Evolutionary conservation across 106 monocot species (phyloP).

Genomic region (Dactylorhiza incarnata): DNA sequence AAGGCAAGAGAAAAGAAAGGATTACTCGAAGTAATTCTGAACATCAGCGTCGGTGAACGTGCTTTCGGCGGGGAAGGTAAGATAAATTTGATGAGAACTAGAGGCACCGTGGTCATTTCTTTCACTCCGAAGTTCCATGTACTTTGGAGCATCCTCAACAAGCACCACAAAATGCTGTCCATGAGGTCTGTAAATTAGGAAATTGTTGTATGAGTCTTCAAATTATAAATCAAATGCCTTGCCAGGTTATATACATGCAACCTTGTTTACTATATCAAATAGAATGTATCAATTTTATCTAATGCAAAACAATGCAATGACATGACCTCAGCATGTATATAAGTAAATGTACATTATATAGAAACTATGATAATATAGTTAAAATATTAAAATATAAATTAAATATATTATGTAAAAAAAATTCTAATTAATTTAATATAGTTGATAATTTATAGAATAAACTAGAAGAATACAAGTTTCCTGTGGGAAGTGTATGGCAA

Average conservation of each 20-base stretch:
- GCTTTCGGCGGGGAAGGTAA: slow-evolving; percentile 77
- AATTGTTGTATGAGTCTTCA: neutral
- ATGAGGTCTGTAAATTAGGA: slow-evolving; percentile 3
- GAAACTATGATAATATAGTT: too few relatives aligned
- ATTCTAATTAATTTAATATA: too few relatives aligned
- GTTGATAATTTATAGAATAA: too few relatives aligned
- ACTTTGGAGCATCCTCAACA: slow-evolving; percentile 39
- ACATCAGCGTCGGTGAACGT: slow-evolving; percentile 68
- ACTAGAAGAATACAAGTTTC: too few relatives aligned
- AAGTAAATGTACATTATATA: too few relatives aligned
- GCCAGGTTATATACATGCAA: neutral
- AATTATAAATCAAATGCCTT: neutral
- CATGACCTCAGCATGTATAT: too few relatives aligned
- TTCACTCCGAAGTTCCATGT: slow-evolving; percentile 31
- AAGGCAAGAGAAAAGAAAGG: neutral
- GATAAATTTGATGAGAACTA: slow-evolving; percentile 67
- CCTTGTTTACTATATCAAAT: too few relatives aligned
- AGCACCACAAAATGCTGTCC: slow-evolving; percentile 22
- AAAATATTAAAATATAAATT: too few relatives aligned
- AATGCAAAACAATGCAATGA: too few relatives aligned
- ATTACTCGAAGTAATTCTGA: slow-evolving; percentile 64
- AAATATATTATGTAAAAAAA: too few relatives aligned
- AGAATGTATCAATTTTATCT: too few relatives aligned
- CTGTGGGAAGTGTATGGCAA: too few relatives aligned
- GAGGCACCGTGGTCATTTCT: slow-evolving; percentile 18